A percentile compares a stretch with the other conserved stretches of the same genome.
Evolutionary conservation across 2,329 filamentous ascomycete genomes (phyloP).

Genomic region (Neurospora sp.): DNA sequence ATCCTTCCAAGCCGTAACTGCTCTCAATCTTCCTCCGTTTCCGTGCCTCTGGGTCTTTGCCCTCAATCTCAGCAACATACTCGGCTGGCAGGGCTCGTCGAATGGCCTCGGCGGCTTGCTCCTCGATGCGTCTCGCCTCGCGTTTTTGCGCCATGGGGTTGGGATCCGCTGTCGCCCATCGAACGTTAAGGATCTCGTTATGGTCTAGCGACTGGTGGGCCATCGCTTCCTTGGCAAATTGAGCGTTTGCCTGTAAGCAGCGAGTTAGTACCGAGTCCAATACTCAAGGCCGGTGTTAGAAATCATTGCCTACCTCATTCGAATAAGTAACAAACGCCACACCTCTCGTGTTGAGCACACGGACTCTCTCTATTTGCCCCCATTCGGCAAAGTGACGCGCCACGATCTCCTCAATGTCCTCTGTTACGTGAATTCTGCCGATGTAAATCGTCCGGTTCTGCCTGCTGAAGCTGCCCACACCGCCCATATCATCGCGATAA

Average conservation of each 20-base stretch:
- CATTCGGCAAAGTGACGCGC: constrained; percentile 93
- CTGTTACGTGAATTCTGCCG: constrained; percentile 86
- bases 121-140: constrained; percentile 80
- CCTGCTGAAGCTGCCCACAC: constrained; percentile 86
- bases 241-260: constrained; percentile 57
- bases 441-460: constrained; percentile 93
- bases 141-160: constrained; percentile 92
- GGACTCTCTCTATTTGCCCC: constrained; percentile 81
- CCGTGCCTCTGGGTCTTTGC: constrained; percentile 73
- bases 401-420: constrained; percentile 95
- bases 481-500: constrained; percentile 96
- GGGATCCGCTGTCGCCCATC: constrained; percentile 94
- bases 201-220: constrained; percentile 88
- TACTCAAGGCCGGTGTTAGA: background rate
- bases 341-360: constrained; percentile 79
- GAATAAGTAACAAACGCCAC: constrained; percentile 93
- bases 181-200: constrained; percentile 84
- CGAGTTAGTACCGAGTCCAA: background rate
- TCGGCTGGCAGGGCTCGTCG: constrained; percentile 77
- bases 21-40: constrained; percentile 88
- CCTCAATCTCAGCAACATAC: constrained; percentile 90
- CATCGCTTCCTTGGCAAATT: constrained; percentile 94
- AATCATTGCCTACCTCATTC: constrained; percentile 26
- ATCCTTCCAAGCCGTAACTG: constrained; percentile 78
- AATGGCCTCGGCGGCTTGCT: constrained; percentile 93